Conservation (phyloP, 2,329 filamentous ascomycete species). For the Hyphodiscus sp. region DNA sequence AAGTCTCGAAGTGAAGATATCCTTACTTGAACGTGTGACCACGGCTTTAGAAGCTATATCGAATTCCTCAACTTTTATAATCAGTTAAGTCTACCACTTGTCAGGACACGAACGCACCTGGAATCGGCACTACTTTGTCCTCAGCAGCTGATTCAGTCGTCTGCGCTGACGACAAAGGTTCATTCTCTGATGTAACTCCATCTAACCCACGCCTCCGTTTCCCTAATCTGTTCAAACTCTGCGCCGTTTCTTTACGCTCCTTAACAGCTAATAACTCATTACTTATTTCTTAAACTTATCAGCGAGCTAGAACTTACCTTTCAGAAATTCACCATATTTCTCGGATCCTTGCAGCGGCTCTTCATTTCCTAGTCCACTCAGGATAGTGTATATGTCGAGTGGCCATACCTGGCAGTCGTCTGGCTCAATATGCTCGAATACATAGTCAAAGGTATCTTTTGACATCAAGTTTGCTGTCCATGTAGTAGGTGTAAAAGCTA, state of each 20-base stretch:
- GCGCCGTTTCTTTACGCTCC: slow-evolving; percentile 2
- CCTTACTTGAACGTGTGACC: no score
- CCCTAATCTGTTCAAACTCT: background rate
- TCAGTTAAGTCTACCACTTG: no score
- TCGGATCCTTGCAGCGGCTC: slow-evolving; percentile 4
- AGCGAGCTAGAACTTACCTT: slow-evolving; percentile 4
- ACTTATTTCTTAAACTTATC: slow-evolving; percentile 1
- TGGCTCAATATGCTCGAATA: slow-evolving; percentile 7
- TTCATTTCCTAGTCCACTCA: slow-evolving; percentile 4
- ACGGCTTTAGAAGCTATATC: no score
- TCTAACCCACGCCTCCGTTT: slow-evolving; percentile 5
- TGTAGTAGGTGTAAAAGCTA: slow-evolving; percentile 6
- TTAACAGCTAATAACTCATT: slow-evolving; percentile 1
- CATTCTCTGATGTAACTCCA: background rate
- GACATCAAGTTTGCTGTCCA: slow-evolving; percentile 6
- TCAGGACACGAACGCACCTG: no score
- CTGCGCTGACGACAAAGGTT: background rate
- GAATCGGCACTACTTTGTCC: no score
- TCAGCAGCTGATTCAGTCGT: background rate
- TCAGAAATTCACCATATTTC: slow-evolving; percentile 9
- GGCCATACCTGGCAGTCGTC: background rate
- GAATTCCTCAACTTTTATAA: no score
- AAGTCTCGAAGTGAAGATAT: no score
- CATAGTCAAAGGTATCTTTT: slow-evolving; percentile 1
- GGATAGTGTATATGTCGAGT: slow-evolving; percentile 5